phyloP scores from a whole-genome alignment of 306 rosid genomes.

The Fragaria vesca region DNA sequence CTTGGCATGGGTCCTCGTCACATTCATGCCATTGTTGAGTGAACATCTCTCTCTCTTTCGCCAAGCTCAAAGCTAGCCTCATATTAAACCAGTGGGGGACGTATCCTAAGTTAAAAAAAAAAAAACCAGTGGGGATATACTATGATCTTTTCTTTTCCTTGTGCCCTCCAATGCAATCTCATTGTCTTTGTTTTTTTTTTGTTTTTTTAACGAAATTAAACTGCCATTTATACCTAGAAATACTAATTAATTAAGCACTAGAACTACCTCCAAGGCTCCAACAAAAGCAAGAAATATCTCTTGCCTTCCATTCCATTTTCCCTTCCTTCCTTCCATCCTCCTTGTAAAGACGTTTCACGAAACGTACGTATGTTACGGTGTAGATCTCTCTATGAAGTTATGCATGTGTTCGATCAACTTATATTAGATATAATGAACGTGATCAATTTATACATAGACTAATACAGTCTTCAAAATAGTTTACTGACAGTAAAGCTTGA shows the following conservation, averaged over 20 bases:
- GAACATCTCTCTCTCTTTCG: too few species aligned
- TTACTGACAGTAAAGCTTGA: neutral
- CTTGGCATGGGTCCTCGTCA: constrained; percentile 16
- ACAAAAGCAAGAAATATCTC: neutral
- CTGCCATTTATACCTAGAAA: neutral
- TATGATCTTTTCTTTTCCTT: neutral
- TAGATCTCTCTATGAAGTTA: neutral
- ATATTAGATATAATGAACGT: neutral
- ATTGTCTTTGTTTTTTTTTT: neutral
- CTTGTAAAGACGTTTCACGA: too few species aligned
- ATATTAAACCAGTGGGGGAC: too few species aligned
- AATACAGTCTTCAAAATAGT: neutral
- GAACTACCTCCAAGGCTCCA: constrained; percentile 11
- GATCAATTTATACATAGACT: neutral
- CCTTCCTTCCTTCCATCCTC: neutral
- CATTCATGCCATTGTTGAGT: constrained; percentile 13
- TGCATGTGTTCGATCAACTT: neutral
- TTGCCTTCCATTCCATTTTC: neutral
- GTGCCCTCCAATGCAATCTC: neutral
- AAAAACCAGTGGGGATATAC: constrained; percentile 15
- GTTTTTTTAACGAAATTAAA: neutral
- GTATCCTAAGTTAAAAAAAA: too few species aligned
- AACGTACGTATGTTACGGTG: too few species aligned
- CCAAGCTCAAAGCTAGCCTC: too few species aligned
- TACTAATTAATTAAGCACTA: neutral